Base-by-base conservation (phyloP, 208 protist species). In the Sergeia podlipaevii region DNA sequence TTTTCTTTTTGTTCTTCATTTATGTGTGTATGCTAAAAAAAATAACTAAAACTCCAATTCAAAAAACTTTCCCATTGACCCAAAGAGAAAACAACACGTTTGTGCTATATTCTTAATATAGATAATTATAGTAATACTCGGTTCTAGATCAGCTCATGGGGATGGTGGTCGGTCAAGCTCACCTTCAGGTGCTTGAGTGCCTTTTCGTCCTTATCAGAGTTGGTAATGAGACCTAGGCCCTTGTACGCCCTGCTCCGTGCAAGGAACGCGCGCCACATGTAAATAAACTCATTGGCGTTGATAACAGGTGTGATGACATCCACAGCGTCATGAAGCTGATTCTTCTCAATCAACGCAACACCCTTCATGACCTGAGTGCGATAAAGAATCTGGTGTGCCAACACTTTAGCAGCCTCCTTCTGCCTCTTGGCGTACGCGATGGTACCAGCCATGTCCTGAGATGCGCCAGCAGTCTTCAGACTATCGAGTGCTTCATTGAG, bases 201-300 rank as follows among this genome's bases (percentile, higher is more conserved):
- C 68, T 89, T 86, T 62, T 86, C 54, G 52, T 91, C 88, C 58
- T 86, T 86, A 52, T 95, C 82, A 11, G 78, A 70, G 24, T 85
- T 68, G 24, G 78, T 89, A 52, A 95, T 87, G 47, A 83, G 70
- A 30, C 88, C 88, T 1, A 92, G 70, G 3, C 66, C 65, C 63
- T 89, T 85, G 64, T 87, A 78, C 6, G 82, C 82, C 15, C 80
- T 80, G 47, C 78, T 85, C 30, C 84, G 80, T 15, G 81, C 79
- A 58, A 95, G 70, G 43, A 87, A 66, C 2, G 88, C 88, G 27
- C 81, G 68, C 84, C 88, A 95, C 84, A 95, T 91, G 66, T 95
- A 84, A 44, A 95, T 77, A 66, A 82, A 95, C 61, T 91, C 80
- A 53, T 92, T 72, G 36, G 70, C 78, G 24, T 61, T 54, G 26